Evolutionary conservation across 1,284 basidiomycete genomes (phyloP).

Genomic region (Sporisorium exsertum): DNA sequence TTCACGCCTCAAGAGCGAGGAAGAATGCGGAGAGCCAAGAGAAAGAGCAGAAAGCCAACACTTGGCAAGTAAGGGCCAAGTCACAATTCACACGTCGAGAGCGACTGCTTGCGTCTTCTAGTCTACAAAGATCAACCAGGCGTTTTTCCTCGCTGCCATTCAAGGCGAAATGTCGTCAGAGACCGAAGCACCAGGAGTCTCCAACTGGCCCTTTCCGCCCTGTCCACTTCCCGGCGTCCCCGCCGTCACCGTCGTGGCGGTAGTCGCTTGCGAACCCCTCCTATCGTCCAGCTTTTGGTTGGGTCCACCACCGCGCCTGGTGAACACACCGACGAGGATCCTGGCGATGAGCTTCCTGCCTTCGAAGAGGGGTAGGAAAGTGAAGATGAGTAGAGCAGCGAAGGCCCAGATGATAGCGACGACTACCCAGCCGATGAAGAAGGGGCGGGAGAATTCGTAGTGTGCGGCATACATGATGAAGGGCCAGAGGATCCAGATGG

Average conservation of each 20-base stretch:
- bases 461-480: constrained; percentile 64
- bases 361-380: constrained; percentile 43
- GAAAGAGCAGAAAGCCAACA: too few species aligned
- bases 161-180: background rate
- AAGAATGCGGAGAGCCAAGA: too few species aligned
- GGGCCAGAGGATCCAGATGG: constrained; percentile 65
- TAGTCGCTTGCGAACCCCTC: constrained; percentile 2
- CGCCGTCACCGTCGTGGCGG: background rate
- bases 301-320: background rate
- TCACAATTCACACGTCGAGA: too few species aligned
- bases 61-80: too few species aligned
- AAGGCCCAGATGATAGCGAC: constrained; percentile 64
- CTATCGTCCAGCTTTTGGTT: constrained; percentile 1
- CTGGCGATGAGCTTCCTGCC: constrained; percentile 19
- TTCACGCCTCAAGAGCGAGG: too few species aligned
- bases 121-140: background rate
- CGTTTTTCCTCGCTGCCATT: background rate
- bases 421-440: constrained; percentile 65
- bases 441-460: constrained; percentile 57
- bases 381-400: constrained; percentile 43
- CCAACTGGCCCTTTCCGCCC: background rate
- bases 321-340: constrained; percentile 16
- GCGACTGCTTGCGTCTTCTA: background rate
- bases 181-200: background rate
- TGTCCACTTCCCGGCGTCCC: background rate